Evolutionary conservation across 768 basidiomycete genomes (phyloP), one percentile per base, ranked within the genome.

Genomic region (Termitomyces sp.): DNA sequence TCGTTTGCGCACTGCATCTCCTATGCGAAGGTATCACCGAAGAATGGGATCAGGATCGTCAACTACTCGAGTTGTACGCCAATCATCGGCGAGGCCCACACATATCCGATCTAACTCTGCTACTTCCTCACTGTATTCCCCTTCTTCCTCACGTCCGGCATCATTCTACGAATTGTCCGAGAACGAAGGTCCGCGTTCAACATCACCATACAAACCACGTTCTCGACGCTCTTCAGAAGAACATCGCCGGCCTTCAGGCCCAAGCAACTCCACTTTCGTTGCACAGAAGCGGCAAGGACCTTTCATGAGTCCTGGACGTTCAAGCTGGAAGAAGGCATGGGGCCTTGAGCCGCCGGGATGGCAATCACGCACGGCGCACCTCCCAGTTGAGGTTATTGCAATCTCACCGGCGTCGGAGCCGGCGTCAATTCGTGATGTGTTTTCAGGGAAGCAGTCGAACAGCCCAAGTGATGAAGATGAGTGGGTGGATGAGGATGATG

Each of bases 301-400:
- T 1, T 90, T 90, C 66, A 71, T 74, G 61, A 85, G 80, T 60
- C 84, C 84, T 48, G 82, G 87, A 32, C 81, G 84, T 30, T 84
- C 87, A 21, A 87, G 87, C 65, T 93, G 91, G 91, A 92, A 90
- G 76, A 91, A 90, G 68, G 82, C 86, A 7, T 93, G 91, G 91
- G 91, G 91, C 0, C 71, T 85, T 28, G 89, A 93, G 62, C 91
- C 90, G 6, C 89, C 90, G 21, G 90, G 90, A 17, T 92, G 90
- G 89, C 85, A 88, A 60, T 78, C 74, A 35, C 80, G 87, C 3
- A 77, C 81, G 6, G 73, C 82, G 12, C 85, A 85, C 63, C 69
- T 85, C 5, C 88, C 91, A 0, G 75, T 91, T 28, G 90, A 93
- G 66, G 88, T 91, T 9, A 74, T 91, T 12, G 79, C 82, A n/a